Evolutionary conservation across 495 filamentous ascomycete genomes (phyloP), one percentile per base, ranked within the genome.

Genomic region (Thermothielavioides terrestris): DNA sequence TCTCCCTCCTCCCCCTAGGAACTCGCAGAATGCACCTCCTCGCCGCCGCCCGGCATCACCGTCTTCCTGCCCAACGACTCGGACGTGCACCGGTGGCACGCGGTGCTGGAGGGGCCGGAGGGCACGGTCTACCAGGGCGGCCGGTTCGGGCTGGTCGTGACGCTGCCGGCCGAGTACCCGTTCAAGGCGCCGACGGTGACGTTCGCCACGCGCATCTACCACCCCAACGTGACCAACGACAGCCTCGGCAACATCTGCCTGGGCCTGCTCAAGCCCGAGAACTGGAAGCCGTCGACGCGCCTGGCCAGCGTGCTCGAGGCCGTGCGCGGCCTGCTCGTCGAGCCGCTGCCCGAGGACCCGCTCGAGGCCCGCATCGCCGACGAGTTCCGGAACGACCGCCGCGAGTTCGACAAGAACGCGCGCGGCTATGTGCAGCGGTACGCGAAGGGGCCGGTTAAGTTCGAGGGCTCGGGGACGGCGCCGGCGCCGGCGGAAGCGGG

Each of bases 181-280:
- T 98, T 97, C 82, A 94, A 94, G 60, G 83, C 92, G 4, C 94
- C 94, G 0, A 75, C 73, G 28, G 77, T 98, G 54, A 83, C 73
- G 57, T 98, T 97, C 80, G 76, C 78, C 43, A 98, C 92, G 32
- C 95, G 92, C 63, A 88, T 98, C 71, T 98, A 95, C 75, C 92
- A 98, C 76, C 94, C 94, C 12, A 98, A 98, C 70, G 82, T 98
- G 38, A 89, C 86, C 62, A 95, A 95, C 75, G 94, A 97, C 67
- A 83, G 83, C 56, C 40, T 85, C 49, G 92, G 92, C 8, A 80
- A 75, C 61, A 94, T 98, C 85, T 98, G 92, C 67, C 77, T 98
- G 28, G 85, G 82, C 9, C 81, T 94, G 68, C 78, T 98, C 53
- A 84, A 89, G 49, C 57, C 81, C 20, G 94, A 96, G 51, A 84